phyloP scores from a whole-genome alignment of 148 eudicot genomes.

The Pouteria glomerata region DNA sequence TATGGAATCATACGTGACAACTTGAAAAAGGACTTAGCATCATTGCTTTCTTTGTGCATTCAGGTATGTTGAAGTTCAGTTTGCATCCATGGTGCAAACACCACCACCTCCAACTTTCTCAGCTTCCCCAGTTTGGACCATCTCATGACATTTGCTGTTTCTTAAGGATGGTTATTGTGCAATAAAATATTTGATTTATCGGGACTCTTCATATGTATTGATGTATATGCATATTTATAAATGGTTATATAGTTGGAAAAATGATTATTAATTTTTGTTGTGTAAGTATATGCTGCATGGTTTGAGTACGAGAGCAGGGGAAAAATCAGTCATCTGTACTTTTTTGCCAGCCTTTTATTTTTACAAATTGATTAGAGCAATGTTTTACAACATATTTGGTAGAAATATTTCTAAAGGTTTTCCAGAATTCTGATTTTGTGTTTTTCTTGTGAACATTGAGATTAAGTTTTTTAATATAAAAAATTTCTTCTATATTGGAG shows the following conservation, averaged over 20 bases:
- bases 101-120: background rate
- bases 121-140: background rate
- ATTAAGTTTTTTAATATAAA: no score
- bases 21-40: conserved; percentile 73
- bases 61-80: conserved; percentile 45
- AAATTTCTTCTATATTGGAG: no score
- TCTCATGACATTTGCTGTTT: background rate
- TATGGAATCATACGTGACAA: conserved; percentile 96
- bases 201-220: background rate
- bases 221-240: background rate
- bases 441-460: no score
- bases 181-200: background rate
- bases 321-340: background rate
- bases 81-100: background rate
- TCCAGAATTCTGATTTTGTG: no score
- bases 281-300: background rate
- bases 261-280: background rate
- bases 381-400: no score
- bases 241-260: background rate
- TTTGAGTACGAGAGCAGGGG: background rate
- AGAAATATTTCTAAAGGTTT: no score
- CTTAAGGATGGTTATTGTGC: background rate
- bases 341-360: background rate
- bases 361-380: no score
- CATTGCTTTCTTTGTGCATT: conserved; percentile 70